Evolutionary conservation across 768 basidiomycete genomes (phyloP).

Genomic region (Phanerochaete carnosa): DNA sequence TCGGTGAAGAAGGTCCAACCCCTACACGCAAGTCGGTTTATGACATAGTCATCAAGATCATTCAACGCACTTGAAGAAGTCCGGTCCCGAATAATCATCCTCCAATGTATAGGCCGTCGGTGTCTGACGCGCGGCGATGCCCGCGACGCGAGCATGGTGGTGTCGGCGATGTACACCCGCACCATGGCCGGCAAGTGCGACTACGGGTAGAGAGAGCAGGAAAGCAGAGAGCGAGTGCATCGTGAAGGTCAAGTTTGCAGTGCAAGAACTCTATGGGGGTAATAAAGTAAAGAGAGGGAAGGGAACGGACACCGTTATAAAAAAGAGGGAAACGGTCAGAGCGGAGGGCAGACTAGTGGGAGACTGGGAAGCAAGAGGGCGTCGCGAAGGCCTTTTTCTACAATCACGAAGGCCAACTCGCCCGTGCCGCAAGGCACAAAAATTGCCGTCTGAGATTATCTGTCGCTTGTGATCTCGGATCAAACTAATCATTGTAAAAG

Average conservation of each 20-base stretch:
- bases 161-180: conserved; percentile 22
- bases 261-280: neutral
- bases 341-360: neutral
- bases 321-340: conserved; percentile 4
- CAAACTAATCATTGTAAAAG: neutral
- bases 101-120: conserved; percentile 29
- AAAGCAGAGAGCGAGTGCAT: conserved; percentile 20
- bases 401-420: neutral
- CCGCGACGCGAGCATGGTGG: conserved; percentile 20
- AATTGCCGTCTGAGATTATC: neutral
- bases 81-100: conserved; percentile 45
- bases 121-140: conserved; percentile 16
- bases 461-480: neutral
- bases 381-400: conserved; percentile 8
- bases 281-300: conserved; percentile 9
- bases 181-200: conserved; percentile 35
- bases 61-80: conserved; percentile 55
- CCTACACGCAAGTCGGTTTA: conserved; percentile 31
- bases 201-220: conserved; percentile 29
- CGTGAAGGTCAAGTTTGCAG: neutral
- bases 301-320: neutral
- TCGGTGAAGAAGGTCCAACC: conserved; percentile 64
- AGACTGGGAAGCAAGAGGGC: neutral
- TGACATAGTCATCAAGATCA: neutral
- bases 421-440: conserved; percentile 4